Percentiles rank a stretch among this genome's conserved stretches.
Evolutionary conservation across 1,139 yeast genomes (phyloP).

Genomic region (Nakaseomyces delphensis): DNA sequence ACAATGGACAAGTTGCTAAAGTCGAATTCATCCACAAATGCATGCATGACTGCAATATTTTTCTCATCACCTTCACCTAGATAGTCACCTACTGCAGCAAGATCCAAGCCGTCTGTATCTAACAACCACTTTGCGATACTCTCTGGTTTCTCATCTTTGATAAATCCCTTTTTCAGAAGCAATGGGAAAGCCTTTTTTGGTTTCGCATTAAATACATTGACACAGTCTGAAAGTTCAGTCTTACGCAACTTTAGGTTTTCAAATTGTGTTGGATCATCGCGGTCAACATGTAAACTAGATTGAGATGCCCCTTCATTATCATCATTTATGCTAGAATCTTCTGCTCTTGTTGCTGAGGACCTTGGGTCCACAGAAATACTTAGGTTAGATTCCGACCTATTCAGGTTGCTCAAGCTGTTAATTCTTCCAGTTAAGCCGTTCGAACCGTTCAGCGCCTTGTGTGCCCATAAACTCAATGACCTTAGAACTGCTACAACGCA

Average conservation of each 20-base stretch:
- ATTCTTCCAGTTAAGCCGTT: conserved; percentile 9
- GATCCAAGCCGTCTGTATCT: conserved; percentile 73
- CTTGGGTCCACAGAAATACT: conserved; percentile 27
- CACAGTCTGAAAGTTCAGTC: conserved; percentile 69
- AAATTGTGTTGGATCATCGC: conserved; percentile 77
- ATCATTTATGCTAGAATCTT: conserved; percentile 24
- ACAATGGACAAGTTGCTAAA: conserved; percentile 64
- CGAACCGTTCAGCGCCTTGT: conserved; percentile 47
- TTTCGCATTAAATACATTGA: conserved; percentile 70
- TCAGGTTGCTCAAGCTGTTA: conserved; percentile 1
- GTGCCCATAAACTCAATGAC: conserved; percentile 84
- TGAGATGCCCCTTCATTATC: conserved; percentile 15
- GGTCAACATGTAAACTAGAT: conserved; percentile 29
- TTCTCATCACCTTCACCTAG: conserved; percentile 82
- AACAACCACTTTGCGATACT: conserved; percentile 70
- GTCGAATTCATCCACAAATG: conserved; percentile 83
- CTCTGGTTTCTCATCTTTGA: conserved; percentile 50
- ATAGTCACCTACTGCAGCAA: conserved; percentile 79
- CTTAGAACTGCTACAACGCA: conserved; percentile 76
- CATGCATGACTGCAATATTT: conserved; percentile 80
- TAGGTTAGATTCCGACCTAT: conserved; percentile 5
- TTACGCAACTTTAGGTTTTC: conserved; percentile 79
- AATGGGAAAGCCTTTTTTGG: conserved; percentile 71
- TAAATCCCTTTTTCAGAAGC: conserved; percentile 55
- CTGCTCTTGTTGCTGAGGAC: conserved; percentile 33